These are phyloP conservation scores for Babesia ovis DNA, from an alignment of 169 alveolate species.

Conservation along the genomic window DNA sequence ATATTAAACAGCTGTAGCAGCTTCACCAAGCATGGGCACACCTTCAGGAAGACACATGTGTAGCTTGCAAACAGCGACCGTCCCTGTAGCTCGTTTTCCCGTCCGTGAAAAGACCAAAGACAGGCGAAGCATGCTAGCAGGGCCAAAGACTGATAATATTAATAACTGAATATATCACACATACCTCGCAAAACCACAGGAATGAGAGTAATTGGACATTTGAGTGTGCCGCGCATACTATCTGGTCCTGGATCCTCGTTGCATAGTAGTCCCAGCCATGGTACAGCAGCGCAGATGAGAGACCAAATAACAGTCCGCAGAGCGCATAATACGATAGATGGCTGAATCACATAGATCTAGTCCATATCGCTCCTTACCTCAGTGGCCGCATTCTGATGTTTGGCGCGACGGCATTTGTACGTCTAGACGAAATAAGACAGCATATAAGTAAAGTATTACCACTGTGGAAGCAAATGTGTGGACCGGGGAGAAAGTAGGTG, in stretches of 20 bases:
- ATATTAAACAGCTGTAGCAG: slow-evolving; percentile 56
- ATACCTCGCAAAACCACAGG: slow-evolving; percentile 61
- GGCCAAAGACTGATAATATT: slow-evolving; percentile 26
- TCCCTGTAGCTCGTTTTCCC: slow-evolving; percentile 33
- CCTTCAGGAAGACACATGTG: slow-evolving; percentile 55
- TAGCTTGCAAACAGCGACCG: slow-evolving; percentile 46
- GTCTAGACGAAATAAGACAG: no score
- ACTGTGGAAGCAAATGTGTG: neutral
- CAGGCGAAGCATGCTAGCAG: slow-evolving; percentile 47
- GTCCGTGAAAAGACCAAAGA: slow-evolving; percentile 46
- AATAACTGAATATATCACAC: neutral
- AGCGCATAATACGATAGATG: slow-evolving; percentile 49
- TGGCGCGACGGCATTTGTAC: neutral
- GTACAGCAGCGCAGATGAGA: slow-evolving; percentile 47
- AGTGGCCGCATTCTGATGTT: slow-evolving; percentile 27
- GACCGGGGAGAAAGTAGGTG: neutral
- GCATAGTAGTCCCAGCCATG: slow-evolving; percentile 67
- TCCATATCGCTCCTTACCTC: slow-evolving; percentile 12
- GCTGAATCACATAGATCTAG: slow-evolving; percentile 1
- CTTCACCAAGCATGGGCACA: slow-evolving; percentile 62
- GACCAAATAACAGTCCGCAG: slow-evolving; percentile 40
- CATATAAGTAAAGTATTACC: neutral
- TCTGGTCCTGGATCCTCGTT: slow-evolving; percentile 37
- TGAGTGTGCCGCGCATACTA: slow-evolving; percentile 57
- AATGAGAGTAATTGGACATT: slow-evolving; percentile 48